Evolutionary conservation across 225 moss, liverwort and hornwort genomes (phyloP), one percentile per base, ranked within the genome.

Genomic region (Antitrichia curtipendula): DNA sequence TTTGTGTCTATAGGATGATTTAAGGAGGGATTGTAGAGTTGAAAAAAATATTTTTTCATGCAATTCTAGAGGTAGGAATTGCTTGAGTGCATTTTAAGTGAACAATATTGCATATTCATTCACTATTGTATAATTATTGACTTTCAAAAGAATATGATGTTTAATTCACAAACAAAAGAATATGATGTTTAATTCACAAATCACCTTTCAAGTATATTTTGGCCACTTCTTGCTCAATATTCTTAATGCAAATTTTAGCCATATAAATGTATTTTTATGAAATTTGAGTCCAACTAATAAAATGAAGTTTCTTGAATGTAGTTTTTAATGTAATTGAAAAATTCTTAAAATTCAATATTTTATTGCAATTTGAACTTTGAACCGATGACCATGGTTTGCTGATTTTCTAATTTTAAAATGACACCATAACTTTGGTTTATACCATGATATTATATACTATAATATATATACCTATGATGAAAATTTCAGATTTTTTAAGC

Each of bases 1-100:
- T 49, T 74, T 74, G 31, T 20, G 1, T 49, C 10, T 0, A 31
- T 32, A 17, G 1, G 2, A 31, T 49, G 32, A 74, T 74, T 49
- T 12, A 11, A 31, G 0, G 7, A 74, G 4, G 49, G 12, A 0
- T 2, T 12, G 0, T 2, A 45, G 2, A 10, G 29, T 72, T 1
- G 0, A 47, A 49, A 31, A 41, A 73, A 40, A 69, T 0, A 12
- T 3, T 2, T 3, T 45, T 49, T 49, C 20, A 49, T 74, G 4
- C 31, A 47, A 47, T 19, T 47, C 15, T 1, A 2, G 0, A 45
- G 1, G 29, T 45, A 29, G 3, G 17, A 47, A 11, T 47, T 31
- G 2, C 4, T 18, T 47, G 18, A 73, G 0, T 45, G 47, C 10
- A 47, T 47, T 47, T 18, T 18, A 19, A 31, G 7, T 73, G 19